These are phyloP conservation scores for Psilocybe cyanescens DNA, from an alignment of 768 basidiomycete species.

Conservation along the genomic window DNA sequence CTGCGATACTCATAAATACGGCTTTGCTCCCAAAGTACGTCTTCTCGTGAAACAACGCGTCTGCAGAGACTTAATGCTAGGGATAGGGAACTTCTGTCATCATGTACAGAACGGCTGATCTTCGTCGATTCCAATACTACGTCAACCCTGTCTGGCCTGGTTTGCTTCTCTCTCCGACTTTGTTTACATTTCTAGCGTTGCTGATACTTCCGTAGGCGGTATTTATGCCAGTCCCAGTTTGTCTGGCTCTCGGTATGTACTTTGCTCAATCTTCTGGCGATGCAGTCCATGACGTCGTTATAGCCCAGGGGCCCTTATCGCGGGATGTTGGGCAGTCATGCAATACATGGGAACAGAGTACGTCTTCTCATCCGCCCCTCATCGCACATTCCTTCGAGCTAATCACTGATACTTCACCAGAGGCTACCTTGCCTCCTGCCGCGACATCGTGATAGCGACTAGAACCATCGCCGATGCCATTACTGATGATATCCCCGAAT, in stretches of 20 bases:
- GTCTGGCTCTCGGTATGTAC: slow-evolving; percentile 82
- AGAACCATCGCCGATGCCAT: slow-evolving; percentile 73
- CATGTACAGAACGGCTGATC: slow-evolving; percentile 85
- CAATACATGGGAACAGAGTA: slow-evolving; percentile 89
- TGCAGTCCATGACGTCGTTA: not conserved
- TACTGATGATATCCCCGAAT: slow-evolving; percentile 70
- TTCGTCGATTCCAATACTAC: slow-evolving; percentile 87
- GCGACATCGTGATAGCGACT: slow-evolving; percentile 76
- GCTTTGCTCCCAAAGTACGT: slow-evolving; percentile 46
- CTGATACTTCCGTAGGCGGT: slow-evolving; percentile 55
- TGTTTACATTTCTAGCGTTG: not conserved
- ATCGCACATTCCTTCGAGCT: not conserved
- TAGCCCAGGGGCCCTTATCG: slow-evolving; percentile 91
- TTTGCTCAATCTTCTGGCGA: not conserved
- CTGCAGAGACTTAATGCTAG: not conserved
- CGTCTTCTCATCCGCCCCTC: slow-evolving; percentile 29
- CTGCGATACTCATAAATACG: slow-evolving; percentile 84
- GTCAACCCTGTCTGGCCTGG: slow-evolving; percentile 82
- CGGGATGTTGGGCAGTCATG: slow-evolving; percentile 97
- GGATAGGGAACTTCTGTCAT: slow-evolving; percentile 86
- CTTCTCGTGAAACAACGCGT: not conserved
- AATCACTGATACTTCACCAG: slow-evolving; percentile 36
- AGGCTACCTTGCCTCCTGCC: slow-evolving; percentile 89
- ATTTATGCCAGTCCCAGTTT: slow-evolving; percentile 90
- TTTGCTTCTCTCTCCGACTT: slow-evolving; percentile 26